Evolutionary conservation across 257 asterid genomes (phyloP).

Genomic region (Sherardia arvensis): DNA sequence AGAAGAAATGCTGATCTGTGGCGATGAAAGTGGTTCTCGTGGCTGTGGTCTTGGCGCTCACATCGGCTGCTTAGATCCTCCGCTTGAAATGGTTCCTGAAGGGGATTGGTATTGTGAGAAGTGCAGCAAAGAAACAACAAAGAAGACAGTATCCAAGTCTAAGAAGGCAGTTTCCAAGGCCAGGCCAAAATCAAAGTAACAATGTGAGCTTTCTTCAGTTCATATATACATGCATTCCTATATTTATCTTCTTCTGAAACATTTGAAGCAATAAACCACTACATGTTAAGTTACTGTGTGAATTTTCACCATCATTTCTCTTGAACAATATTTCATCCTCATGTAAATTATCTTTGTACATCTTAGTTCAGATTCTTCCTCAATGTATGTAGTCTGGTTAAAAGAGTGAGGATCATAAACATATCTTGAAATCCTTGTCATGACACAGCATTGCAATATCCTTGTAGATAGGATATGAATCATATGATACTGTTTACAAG

Average conservation of each 20-base stretch:
- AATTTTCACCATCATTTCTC: neutral
- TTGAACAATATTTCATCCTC: neutral
- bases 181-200: constrained; percentile 2
- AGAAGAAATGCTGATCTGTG: constrained; percentile 75
- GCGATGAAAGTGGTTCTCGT: constrained; percentile 38
- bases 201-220: neutral
- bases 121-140: constrained; percentile 18
- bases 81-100: constrained; percentile 42
- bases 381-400: neutral
- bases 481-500: neutral
- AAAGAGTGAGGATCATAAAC: too few relatives aligned
- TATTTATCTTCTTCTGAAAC: neutral
- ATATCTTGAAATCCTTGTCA: neutral
- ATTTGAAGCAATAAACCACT: neutral
- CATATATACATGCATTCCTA: neutral
- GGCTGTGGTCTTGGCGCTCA: constrained; percentile 73
- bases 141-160: too few relatives aligned
- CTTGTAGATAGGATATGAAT: neutral
- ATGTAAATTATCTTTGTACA: too few relatives aligned
- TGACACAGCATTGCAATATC: neutral
- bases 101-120: constrained; percentile 64
- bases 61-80: constrained; percentile 67
- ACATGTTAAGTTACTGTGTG: neutral
- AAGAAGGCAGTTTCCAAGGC: neutral
- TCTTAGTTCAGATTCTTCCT: too few relatives aligned